Conservation (phyloP, 2,329 filamentous ascomycete genomes). For the Phaeosphaeriaceae sp. region DNA sequence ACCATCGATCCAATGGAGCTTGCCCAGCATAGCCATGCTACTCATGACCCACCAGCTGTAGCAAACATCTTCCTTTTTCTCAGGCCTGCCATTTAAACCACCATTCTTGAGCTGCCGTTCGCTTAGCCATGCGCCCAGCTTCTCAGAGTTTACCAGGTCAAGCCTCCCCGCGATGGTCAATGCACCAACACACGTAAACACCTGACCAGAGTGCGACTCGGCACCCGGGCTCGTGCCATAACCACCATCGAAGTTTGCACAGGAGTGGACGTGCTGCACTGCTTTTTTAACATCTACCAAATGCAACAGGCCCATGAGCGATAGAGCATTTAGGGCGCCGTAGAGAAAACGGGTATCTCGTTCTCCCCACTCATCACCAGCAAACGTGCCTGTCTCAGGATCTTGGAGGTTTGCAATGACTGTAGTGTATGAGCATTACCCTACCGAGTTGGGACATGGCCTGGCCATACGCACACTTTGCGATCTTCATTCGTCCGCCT, state of each 20-base stretch:
- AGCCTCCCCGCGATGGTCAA: slow-evolving; percentile 82
- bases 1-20: slow-evolving; percentile 91
- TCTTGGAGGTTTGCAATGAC: slow-evolving; percentile 86
- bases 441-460: slow-evolving; percentile 2
- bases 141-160: slow-evolving; percentile 82
- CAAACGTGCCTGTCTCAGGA: slow-evolving; percentile 80
- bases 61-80: slow-evolving; percentile 96
- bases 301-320: slow-evolving; percentile 75
- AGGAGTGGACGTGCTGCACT: slow-evolving; percentile 77
- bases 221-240: slow-evolving; percentile 89
- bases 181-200: slow-evolving; percentile 91
- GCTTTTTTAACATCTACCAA: slow-evolving; percentile 81
- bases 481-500: slow-evolving; percentile 73
- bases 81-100: slow-evolving; percentile 90
- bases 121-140: slow-evolving; percentile 86
- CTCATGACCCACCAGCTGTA: slow-evolving; percentile 99
- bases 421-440: slow-evolving; percentile 44
- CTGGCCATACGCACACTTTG: slow-evolving; percentile 69
- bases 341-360: slow-evolving; percentile 95
- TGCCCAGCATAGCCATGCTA: slow-evolving; percentile 86
- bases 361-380: slow-evolving; percentile 96
- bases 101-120: slow-evolving; percentile 88
- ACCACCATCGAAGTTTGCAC: slow-evolving; percentile 92
- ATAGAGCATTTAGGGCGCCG: slow-evolving; percentile 86
- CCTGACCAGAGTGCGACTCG: slow-evolving; percentile 93